phyloP scores from a whole-genome alignment of 805 yeast species.

The Candida pini region DNA sequence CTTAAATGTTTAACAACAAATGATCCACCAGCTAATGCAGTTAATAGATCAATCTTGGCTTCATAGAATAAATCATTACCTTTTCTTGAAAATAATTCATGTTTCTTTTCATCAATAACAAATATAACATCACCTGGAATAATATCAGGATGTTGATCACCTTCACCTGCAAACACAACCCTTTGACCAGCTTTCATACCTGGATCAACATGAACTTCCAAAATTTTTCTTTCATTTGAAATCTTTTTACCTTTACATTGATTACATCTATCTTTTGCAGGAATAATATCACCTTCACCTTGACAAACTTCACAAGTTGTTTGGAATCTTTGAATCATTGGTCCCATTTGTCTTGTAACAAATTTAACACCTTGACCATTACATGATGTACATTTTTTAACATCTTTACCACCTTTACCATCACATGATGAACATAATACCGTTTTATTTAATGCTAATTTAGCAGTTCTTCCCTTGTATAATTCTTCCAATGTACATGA shows the following conservation, averaged over 20 bases:
- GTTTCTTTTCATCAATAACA: conserved; percentile 85
- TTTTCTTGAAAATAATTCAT: conserved; percentile 75
- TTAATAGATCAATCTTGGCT: conserved; percentile 83
- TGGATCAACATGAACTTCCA: conserved; percentile 91
- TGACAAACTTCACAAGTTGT: conserved; percentile 87
- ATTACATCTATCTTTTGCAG: conserved; percentile 84
- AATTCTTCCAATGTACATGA: conserved; percentile 86
- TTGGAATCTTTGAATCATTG: conserved; percentile 97
- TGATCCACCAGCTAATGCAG: conserved; percentile 96
- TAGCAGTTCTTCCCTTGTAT: conserved; percentile 89
- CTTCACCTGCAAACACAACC: conserved; percentile 89
- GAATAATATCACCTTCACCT: conserved; percentile 87
- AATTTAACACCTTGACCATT: conserved; percentile 88
- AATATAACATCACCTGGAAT: conserved; percentile 96
- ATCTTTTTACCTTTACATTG: conserved; percentile 87
- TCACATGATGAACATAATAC: conserved; percentile 82
- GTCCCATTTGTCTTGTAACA: conserved; percentile 98
- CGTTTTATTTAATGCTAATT: conserved; percentile 90
- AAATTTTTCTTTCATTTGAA: conserved; percentile 78
- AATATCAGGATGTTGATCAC: conserved; percentile 93
- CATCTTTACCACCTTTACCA: conserved; percentile 95
- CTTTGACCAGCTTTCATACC: conserved; percentile 96
- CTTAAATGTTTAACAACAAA: conserved; percentile 83
- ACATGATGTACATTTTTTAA: conserved; percentile 82
- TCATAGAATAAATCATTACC: conserved; percentile 83